Base-by-base conservation (phyloP, 2,329 filamentous ascomycete genomes). In the Anthostomella pinea region DNA sequence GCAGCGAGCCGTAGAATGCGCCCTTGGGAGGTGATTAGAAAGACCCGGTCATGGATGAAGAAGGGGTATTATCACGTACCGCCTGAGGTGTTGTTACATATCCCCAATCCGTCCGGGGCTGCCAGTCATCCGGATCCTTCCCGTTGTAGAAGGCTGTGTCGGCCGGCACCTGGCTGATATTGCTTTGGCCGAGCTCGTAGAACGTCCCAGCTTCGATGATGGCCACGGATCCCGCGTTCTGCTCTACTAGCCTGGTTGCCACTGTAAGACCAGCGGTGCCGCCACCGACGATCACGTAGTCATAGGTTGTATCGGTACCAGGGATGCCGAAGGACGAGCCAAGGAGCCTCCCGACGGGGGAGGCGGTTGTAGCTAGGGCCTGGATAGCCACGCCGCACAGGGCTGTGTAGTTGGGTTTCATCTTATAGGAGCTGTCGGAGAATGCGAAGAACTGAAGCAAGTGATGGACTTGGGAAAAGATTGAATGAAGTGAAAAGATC, bases 161-260 rank as follows among this genome's bases (percentile, higher is more conserved):
- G 14, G 26, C 33, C 2, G 52, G 52, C 6, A 48, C 30, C 29
- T 44, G 26, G 29, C 33, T 46, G 4, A 43, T 8, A 8, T 53
- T 37, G 4, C 50, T 37, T 9, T 34, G 37, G 25, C 25, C 26
- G 20, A 59, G 41, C 40, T 67, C 57, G 30, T 59, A 54, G 20
- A 61, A 61, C 2, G 38, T 41, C 3, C 65, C 64, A 2, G 63
- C 64, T 43, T 68, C 64, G 20, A 68, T 47, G 4, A 67, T 56
- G 15, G 64, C 63, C 10, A 68, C 64, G 4, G 45, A 48, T 25
- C 46, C 52, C n/a, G 50, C 41, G n/a, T 59, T 46, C 8, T 62
- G 57, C 35, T 51, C 46, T 15, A 36, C 39, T 0, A 68, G 52
- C 3, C 64, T 53, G 11, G 46, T 48, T 3, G 57, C 64, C 1